These are phyloP conservation scores for Orychophragmus violaceus DNA, from an alignment of 345 rosid genomes.

Conservation along the genomic window DNA sequence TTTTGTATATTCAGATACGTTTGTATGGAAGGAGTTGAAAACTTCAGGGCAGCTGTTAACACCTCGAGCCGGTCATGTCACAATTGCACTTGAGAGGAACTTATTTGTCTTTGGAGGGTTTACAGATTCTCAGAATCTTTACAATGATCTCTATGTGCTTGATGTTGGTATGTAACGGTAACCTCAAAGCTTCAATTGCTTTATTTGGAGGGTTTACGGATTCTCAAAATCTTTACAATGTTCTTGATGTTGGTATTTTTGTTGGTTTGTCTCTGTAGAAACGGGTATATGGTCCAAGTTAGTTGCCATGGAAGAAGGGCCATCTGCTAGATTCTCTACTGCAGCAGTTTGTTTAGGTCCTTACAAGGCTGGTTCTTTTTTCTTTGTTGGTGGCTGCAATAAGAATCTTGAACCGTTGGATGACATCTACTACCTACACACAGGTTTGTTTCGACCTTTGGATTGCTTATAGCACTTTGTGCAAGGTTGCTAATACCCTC, in stretches of 20 bases:
- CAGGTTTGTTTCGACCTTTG: conserved; percentile 47
- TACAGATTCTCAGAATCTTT: conserved; percentile 70
- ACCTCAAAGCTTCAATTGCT: background rate
- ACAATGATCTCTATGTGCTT: conserved; percentile 72
- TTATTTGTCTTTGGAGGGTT: conserved; percentile 94
- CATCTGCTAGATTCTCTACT: conserved; percentile 85
- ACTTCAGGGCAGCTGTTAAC: conserved; percentile 66
- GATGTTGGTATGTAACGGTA: conserved; percentile 61
- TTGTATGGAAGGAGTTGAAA: conserved; percentile 71
- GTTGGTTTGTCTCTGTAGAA: conserved; percentile 39
- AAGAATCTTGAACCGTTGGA: conserved; percentile 86
- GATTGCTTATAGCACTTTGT: background rate
- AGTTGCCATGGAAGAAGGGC: conserved; percentile 56
- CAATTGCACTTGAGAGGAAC: conserved; percentile 69
- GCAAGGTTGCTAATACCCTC: background rate
- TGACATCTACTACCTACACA: conserved; percentile 77
- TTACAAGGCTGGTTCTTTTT: conserved; percentile 54
- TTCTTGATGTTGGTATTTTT: background rate
- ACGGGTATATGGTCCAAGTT: conserved; percentile 71
- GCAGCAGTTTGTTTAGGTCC: conserved; percentile 90
- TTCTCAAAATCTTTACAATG: no score
- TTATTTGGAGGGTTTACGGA: no score
- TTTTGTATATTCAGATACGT: conserved; percentile 47
- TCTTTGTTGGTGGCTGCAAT: conserved; percentile 86
- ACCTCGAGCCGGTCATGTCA: conserved; percentile 91